Evolutionary conservation across 495 filamentous ascomycete genomes (phyloP).

Genomic region (Penicillium nucicola): DNA sequence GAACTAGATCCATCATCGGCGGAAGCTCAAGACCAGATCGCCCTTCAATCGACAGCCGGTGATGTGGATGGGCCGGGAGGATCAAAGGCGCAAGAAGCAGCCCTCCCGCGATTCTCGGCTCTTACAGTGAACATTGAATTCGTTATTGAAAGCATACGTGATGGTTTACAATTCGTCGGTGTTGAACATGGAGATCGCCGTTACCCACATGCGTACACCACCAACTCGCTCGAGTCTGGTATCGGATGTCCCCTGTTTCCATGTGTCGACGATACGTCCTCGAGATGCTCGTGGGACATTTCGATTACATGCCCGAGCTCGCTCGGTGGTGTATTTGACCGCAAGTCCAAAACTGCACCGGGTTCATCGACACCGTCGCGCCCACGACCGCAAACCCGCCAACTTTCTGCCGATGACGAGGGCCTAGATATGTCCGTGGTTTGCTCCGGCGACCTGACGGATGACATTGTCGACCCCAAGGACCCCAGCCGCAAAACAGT

Average conservation of each 20-base stretch:
- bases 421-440: constrained; percentile 83
- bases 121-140: constrained; percentile 70
- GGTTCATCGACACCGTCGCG: constrained; percentile 13
- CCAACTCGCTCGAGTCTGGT: constrained; percentile 72
- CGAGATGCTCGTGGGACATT: constrained; percentile 82
- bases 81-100: constrained; percentile 33
- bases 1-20: constrained; percentile 56
- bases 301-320: constrained; percentile 81
- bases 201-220: constrained; percentile 90
- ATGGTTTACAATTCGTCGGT: constrained; percentile 90
- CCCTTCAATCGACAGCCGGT: constrained; percentile 34
- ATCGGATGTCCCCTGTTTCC: constrained; percentile 83
- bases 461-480: constrained; percentile 72
- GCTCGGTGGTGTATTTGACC: constrained; percentile 74
- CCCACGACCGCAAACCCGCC: constrained; percentile 17
- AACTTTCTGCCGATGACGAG: constrained; percentile 71
- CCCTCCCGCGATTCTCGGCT: constrained; percentile 52
- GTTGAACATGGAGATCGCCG: constrained; percentile 70
- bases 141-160: constrained; percentile 64
- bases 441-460: constrained; percentile 81
- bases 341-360: constrained; percentile 26
- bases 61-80: constrained; percentile 37
- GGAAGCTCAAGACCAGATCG: constrained; percentile 48
- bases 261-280: constrained; percentile 78
- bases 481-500: constrained; percentile 79